Evolutionary conservation across 2,329 filamentous ascomycete genomes (phyloP), one percentile per base, ranked within the genome.

Genomic region (Colletotrichum caudatum): DNA sequence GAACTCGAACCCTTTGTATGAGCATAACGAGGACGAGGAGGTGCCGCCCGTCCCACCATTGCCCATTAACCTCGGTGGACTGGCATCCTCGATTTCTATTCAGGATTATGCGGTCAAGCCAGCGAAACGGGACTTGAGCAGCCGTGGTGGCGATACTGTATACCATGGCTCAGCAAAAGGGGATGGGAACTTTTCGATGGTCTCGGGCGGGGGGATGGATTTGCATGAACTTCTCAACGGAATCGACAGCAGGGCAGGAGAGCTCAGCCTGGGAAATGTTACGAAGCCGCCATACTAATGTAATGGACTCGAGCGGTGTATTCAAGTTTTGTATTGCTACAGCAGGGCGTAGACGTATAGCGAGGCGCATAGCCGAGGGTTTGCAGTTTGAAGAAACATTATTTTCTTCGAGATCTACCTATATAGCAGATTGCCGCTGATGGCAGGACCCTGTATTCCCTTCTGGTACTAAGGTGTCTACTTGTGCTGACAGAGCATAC

Each of bases 41-140:
- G 86, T 89, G 9, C 88, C 88, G 4, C 88, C 88, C 0, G 88
- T 90, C 16, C 88, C 88, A 7, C 87, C 87, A 1, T 78, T 90
- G 73, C 88, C 69, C 87, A 18, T 80, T 79, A 64, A 74, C 82
- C 23, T 78, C 44, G 67, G 72, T 16, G 64, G 53, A 76, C 80
- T 23, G 76, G 76, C 64, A 79, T 73, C 61, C 74, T 79, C 67
- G 64, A 74, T 79, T 18, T 77, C 80, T 3, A 78, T 78, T 12
- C 82, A 82, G 57, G 82, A 85, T 37, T 76, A 82, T 51, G 78
- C 78, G 4, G 74, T 75, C 14, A 84, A 79, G 74, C 60, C 74
- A 9, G 77, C 77, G 23, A 79, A 78, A 74, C 80, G 82, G 26
- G 83, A 79, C 64, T 56, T 84, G 29, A 82, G 81, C 76, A 86